Evolutionary conservation across 352 stramenopile species (phyloP), one percentile per base, ranked within the genome.

Genomic region (Phytophthora pseudosyringae): DNA sequence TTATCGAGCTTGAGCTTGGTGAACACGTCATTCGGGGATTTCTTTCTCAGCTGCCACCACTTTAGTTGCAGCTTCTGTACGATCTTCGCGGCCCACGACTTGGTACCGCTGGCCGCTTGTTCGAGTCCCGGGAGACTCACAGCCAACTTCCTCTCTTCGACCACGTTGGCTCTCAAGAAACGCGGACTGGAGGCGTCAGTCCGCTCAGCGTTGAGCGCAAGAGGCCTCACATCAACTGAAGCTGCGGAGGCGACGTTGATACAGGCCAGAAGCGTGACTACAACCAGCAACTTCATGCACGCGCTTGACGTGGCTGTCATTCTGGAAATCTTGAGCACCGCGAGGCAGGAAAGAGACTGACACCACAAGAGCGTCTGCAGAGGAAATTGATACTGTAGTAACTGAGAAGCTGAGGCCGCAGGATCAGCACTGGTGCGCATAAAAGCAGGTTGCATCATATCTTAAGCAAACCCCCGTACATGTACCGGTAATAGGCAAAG

Each of bases 11-110:
- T 26, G 7, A 61, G 26, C 31, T 16, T 15, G 1, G 10, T 45
- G 39, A 52, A 61, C 33, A 61, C 28, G 6, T 61, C 28, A 15
- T 51, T 32, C 43, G 54, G 31, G 31, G 54, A 53, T 46, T 53
- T 59, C 51, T 33, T 39, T 15, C 38, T 10, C 12, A 28, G 8
- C 7, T 18, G 16, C n/a, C n/a, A 32, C 47, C 38, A 50, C 21
- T 49, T 36, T 26, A 49, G 31, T 10, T 58, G 25, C 29, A 49
- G 36, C 4, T 41, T 44, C 18, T 55, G 48, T 18, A 59, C 10
- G 6, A 52, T 3, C 12, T 9, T 52, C 5, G 43, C 41, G 10
- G 32, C 13, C 25, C 32, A 28, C 9, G 54, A 39, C 15, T 38
- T 46, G 10, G 39, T 36, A 7, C 43, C 40, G 11, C 15, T 49